Conservation (phyloP, 352 stramenopile genomes). For the Phytophthora pseudosyringae region DNA sequence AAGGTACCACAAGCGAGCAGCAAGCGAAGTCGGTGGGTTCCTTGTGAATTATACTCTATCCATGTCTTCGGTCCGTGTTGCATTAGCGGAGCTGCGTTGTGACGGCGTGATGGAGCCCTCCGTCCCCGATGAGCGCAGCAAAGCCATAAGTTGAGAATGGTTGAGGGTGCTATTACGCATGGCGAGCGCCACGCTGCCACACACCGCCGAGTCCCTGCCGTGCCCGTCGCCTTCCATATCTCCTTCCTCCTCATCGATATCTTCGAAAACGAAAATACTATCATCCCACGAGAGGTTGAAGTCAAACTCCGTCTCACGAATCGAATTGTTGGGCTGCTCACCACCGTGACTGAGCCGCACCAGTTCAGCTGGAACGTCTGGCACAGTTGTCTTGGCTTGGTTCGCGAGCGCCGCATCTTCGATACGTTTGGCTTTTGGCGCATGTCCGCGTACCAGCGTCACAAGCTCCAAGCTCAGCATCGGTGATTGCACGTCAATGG, state of each 20-base stretch:
- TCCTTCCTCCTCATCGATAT: conserved; percentile 53
- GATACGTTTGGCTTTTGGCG: conserved; percentile 70
- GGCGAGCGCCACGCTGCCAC: conserved; percentile 49
- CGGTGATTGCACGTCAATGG: conserved; percentile 61
- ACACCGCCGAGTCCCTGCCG: conserved; percentile 38
- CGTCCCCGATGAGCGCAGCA: conserved; percentile 52
- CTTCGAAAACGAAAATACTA: conserved; percentile 76
- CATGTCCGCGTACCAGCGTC: conserved; percentile 37
- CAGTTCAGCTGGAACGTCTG: conserved; percentile 60
- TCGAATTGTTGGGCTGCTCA: conserved; percentile 78
- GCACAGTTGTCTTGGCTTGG: conserved; percentile 57
- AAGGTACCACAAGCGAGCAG: conserved; percentile 23
- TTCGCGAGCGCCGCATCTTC: conserved; percentile 56
- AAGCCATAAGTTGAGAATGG: conserved; percentile 66
- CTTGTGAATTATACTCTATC: conserved; percentile 65
- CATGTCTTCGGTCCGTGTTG: conserved; percentile 63
- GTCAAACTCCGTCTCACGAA: conserved; percentile 84
- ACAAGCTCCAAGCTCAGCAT: conserved; percentile 52
- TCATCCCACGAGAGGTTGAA: conserved; percentile 77
- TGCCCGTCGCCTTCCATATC: conserved; percentile 47
- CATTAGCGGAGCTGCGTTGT: conserved; percentile 31
- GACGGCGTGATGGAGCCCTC: conserved; percentile 31
- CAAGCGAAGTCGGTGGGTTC: conserved; percentile 17
- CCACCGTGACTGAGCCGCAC: conserved; percentile 65
- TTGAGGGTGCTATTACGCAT: conserved; percentile 65